Base-by-base conservation (phyloP, 2,329 filamentous ascomycete species). In the Berkeleyomyces basicola region DNA sequence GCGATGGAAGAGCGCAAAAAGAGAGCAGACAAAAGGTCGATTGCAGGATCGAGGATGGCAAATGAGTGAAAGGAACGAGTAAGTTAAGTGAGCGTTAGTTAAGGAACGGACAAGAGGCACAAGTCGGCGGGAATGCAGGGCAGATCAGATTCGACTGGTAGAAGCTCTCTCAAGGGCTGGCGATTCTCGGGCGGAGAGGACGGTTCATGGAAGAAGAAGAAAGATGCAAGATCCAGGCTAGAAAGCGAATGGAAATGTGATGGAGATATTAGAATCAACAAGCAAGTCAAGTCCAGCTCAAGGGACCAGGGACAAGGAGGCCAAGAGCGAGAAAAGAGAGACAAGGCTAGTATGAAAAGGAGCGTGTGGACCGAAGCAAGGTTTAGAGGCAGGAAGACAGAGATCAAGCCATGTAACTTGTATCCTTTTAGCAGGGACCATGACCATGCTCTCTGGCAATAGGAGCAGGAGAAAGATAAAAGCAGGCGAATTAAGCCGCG, bases 191-290 rank as follows among this genome's bases (percentile, higher is more conserved):
- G 4, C 14, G 3, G 36, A 39, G 51, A 55, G 14, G 51, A 55
- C 11, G 39, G 39, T 11, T 55, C 51, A 36, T 16, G 51, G 51
- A 53, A 55, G 51, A 55, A 55, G 10, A 4, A 31, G 10, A 55
- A 7, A 36, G 33, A 31, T 7, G 23, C 4, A 39, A 14, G 31
- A n/a, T 55, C 37, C 10, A 9, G 31, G 51, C 51, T 14, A 55
- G 51, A 55, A 55, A 37, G 39, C 51, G 5, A n/a, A 55, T 55
- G 51, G 51, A 55, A 55, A 55, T 55, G 51, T 14, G 51, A 55
- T 37, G 14, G 39, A 55, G 51, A 55, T 55, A 55, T 55, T 55
- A 16, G 42, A 49, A 9, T 63, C 61, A 62, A 23, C 23, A 23
- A 23, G 23, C 23, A 23, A 23, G 23, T 23, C 23, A 23, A 23